phyloP scores from a whole-genome alignment of 2,329 filamentous ascomycete genomes.

The Calonectria crousiana region DNA sequence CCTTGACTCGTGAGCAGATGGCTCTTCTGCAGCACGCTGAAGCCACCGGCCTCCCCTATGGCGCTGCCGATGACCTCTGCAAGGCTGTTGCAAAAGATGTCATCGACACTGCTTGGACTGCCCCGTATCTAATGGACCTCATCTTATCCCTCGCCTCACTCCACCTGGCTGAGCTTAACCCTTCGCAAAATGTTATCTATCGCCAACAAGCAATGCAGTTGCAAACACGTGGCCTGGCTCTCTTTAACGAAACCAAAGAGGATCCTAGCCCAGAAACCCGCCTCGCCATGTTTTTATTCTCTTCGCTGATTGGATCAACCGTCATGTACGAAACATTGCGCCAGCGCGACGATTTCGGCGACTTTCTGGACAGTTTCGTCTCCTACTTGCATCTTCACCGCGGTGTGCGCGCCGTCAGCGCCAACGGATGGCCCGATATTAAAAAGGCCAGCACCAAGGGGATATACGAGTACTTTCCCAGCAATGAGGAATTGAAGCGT shows the following conservation, averaged over 20 bases:
- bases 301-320: slow-evolving; percentile 2
- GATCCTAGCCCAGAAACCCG: background rate
- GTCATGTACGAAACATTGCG: slow-evolving; percentile 1
- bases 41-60: background rate
- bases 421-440: background rate
- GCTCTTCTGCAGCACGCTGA: slow-evolving; percentile 8
- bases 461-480: background rate
- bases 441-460: background rate
- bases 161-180: slow-evolving; percentile 11
- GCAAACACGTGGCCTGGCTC: slow-evolving; percentile 7
- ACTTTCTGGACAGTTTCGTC: slow-evolving; percentile 7
- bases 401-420: background rate
- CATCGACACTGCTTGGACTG: slow-evolving; percentile 7
- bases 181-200: background rate
- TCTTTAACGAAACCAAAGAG: slow-evolving; percentile 14
- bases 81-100: background rate
- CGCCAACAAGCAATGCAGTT: slow-evolving; percentile 22
- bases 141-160: slow-evolving; percentile 1
- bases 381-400: slow-evolving; percentile 7
- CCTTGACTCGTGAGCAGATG: slow-evolving; percentile 12
- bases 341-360: slow-evolving; percentile 1
- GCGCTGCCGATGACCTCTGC: background rate
- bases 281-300: slow-evolving; percentile 18
- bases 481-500: background rate
- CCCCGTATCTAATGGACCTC: slow-evolving; percentile 14